phyloP scores from a whole-genome alignment of 139 green algal species.

The Asterochloris sp. region DNA sequence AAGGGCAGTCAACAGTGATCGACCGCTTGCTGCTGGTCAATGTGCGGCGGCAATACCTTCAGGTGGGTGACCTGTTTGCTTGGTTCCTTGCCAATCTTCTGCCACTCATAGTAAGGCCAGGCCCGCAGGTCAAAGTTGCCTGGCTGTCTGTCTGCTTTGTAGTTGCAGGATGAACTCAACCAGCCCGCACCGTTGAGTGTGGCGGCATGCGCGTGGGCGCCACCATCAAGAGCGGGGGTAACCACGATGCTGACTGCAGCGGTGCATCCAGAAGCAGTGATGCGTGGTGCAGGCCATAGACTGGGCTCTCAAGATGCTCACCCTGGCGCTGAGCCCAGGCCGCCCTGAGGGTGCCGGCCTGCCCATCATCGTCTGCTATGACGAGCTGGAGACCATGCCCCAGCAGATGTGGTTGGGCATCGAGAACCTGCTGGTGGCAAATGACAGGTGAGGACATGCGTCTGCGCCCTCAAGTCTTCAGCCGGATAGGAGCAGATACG shows the following conservation, averaged over 20 bases:
- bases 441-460: slow-evolving; percentile 42
- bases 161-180: too few species aligned
- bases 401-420: slow-evolving; percentile 63
- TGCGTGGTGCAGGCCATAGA: slow-evolving; percentile 32
- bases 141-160: too few species aligned
- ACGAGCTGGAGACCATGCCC: slow-evolving; percentile 46
- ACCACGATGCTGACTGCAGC: too few species aligned
- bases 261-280: too few species aligned
- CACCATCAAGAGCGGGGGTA: too few species aligned
- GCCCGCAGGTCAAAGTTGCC: too few species aligned
- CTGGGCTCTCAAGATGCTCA: slow-evolving; percentile 64
- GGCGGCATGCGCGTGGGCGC: too few species aligned
- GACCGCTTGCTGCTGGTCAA: slow-evolving; percentile 43
- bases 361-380: slow-evolving; percentile 52
- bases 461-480: too few species aligned
- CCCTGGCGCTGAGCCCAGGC: slow-evolving; percentile 37
- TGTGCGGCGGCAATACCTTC: slow-evolving; percentile 18
- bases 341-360: slow-evolving; percentile 3
- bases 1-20: slow-evolving; percentile 13
- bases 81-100: neutral
- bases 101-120: too few species aligned
- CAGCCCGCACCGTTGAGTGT: too few species aligned
- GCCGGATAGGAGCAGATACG: too few species aligned
- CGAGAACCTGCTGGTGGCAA: slow-evolving; percentile 58
- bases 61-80: neutral